phyloP scores from a whole-genome alignment of 139 green algal species.

The Nannochloris sp. region DNA sequence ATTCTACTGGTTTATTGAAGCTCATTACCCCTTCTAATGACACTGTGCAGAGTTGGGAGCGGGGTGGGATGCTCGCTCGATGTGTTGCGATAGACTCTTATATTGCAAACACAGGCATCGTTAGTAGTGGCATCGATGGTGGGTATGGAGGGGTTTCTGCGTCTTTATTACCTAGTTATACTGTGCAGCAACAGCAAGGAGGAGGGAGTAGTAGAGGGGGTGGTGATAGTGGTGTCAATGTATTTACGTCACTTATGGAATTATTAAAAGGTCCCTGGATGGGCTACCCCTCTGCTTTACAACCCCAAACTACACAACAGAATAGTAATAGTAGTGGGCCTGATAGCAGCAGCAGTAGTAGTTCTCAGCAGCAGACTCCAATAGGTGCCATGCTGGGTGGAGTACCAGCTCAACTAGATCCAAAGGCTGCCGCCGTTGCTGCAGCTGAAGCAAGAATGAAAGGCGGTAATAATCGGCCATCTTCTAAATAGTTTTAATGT shows the following conservation, averaged over 20 bases:
- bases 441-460: background rate
- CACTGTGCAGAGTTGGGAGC: slow-evolving; percentile 18
- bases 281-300: no score
- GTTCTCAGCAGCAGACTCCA: no score
- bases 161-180: background rate
- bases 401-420: background rate
- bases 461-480: background rate
- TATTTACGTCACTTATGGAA: no score
- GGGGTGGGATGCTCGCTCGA: background rate
- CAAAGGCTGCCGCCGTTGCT: background rate
- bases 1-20: slow-evolving; percentile 25
- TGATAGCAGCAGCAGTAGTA: no score
- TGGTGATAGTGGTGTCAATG: no score
- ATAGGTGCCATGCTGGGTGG: background rate
- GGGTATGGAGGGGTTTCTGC: background rate
- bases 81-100: background rate
- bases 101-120: slow-evolving; percentile 15
- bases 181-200: background rate
- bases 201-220: no score
- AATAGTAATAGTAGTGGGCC: no score
- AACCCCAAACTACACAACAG: no score
- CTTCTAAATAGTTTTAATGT: background rate
- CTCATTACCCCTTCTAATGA: slow-evolving; percentile 23
- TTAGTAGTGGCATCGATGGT: background rate
- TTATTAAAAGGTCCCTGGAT: no score